phyloP scores from a whole-genome alignment of 202 grass and related monocot genomes.

The Saccharum hybrid region DNA sequence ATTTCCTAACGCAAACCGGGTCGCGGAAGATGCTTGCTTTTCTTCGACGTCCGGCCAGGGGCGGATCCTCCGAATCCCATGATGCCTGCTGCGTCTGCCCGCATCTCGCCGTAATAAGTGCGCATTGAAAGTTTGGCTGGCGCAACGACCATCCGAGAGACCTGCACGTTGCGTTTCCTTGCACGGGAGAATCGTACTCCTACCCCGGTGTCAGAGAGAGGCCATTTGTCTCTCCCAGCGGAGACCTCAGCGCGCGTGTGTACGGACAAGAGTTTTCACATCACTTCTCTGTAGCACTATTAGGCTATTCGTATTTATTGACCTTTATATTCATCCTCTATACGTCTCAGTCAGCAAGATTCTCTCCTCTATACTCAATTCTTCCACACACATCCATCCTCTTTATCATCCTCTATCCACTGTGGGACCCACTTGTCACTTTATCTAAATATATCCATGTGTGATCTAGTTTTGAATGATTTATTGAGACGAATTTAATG shows the following conservation, averaged over 20 bases:
- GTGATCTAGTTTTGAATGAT: no score
- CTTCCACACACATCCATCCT: no score
- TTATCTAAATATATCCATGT: no score
- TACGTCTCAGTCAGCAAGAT: no score
- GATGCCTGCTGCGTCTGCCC: not conserved
- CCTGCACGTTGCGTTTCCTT: slow-evolving; percentile 31
- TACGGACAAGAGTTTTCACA: slow-evolving; percentile 16
- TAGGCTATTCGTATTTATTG: no score
- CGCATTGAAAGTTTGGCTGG: slow-evolving; percentile 53
- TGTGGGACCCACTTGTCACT: no score
- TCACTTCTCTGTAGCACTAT: not conserved
- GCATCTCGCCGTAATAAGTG: not conserved
- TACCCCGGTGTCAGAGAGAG: slow-evolving; percentile 5
- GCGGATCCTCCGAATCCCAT: slow-evolving; percentile 46
- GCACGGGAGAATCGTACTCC: slow-evolving; percentile 49
- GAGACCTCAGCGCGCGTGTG: not conserved
- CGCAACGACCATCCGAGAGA: slow-evolving; percentile 25
- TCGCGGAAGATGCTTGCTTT: no score
- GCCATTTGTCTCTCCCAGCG: not conserved
- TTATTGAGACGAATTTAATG: no score
- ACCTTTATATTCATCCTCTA: no score
- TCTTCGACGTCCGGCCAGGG: not conserved
- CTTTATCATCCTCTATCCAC: no score
- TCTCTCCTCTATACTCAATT: no score
- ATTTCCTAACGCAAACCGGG: no score